A percentile compares a stretch with the other conserved stretches of the same genome.
Evolutionary conservation across 2,329 filamentous ascomycete genomes (phyloP).

Genomic region (Tolypocladium tundrense): DNA sequence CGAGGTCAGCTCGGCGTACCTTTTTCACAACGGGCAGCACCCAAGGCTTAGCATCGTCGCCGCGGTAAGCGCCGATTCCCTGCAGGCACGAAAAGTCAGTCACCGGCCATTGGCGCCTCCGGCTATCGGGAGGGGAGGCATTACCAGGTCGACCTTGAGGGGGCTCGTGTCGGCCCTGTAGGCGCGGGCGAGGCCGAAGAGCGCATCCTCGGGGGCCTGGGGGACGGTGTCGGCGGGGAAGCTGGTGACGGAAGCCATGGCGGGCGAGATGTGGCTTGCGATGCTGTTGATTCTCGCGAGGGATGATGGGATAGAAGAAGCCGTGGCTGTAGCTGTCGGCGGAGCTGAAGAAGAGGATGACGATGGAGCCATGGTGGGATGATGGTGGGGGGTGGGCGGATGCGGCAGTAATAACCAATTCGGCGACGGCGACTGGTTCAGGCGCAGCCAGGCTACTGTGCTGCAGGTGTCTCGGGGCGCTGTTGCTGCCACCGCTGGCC

Average conservation of each 20-base stretch:
- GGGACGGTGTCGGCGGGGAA: slow-evolving; percentile 72
- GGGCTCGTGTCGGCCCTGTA: slow-evolving; percentile 67
- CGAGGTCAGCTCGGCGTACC: slow-evolving; percentile 38
- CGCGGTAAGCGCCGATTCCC: slow-evolving; percentile 86
- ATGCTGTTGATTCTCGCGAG: slow-evolving; percentile 50
- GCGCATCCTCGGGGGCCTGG: slow-evolving; percentile 85
- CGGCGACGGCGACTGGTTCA: neutral
- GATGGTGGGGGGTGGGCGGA: neutral
- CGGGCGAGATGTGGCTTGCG: slow-evolving; percentile 59
- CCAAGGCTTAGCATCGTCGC: slow-evolving; percentile 95
- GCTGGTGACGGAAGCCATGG: slow-evolving; percentile 41
- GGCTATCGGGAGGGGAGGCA: neutral
- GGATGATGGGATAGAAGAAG: slow-evolving; percentile 32
- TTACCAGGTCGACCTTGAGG: slow-evolving; percentile 85
- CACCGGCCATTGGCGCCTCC: neutral
- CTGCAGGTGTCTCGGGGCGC: neutral
- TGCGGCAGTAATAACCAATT: neutral
- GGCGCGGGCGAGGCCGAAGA: slow-evolving; percentile 86
- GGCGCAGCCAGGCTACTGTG: neutral
- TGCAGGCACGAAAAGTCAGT: slow-evolving; percentile 15
- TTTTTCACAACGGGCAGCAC: slow-evolving; percentile 92
- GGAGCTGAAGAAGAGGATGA: slow-evolving; percentile 10
- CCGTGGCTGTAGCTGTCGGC: slow-evolving; percentile 1
- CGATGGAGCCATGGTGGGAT: slow-evolving; percentile 9
- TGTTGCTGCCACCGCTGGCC: neutral